These are phyloP conservation scores for Pezicula radicicola DNA, from an alignment of 2,329 filamentous ascomycete species.

Conservation along the genomic window DNA sequence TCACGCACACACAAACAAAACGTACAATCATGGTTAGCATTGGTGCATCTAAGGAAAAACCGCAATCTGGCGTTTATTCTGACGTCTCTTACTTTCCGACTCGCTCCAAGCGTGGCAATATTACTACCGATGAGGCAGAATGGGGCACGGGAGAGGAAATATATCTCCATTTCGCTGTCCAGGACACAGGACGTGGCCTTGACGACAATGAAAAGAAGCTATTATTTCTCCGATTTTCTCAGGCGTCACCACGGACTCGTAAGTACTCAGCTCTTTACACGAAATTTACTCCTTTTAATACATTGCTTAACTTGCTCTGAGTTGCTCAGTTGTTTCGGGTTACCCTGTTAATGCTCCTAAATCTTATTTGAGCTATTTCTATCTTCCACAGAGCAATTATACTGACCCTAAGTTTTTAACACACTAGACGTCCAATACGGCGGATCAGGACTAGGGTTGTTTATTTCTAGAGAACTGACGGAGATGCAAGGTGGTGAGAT, in stretches of 20 bases:
- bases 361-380: too few relatives aligned
- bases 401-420: too few relatives aligned
- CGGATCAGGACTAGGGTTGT: slow-evolving; percentile 74
- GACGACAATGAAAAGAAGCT: slow-evolving; percentile 68
- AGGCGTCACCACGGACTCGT: slow-evolving; percentile 77
- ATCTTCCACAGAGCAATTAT: too few relatives aligned
- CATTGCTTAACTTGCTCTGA: too few relatives aligned
- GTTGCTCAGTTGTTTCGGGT: background rate
- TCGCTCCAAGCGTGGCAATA: slow-evolving; percentile 23
- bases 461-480: slow-evolving; percentile 75
- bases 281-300: background rate
- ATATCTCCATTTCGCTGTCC: slow-evolving; percentile 70
- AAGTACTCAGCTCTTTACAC: slow-evolving; percentile 32
- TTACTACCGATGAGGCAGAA: slow-evolving; percentile 25
- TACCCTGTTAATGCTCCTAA: too few relatives aligned
- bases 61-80: slow-evolving; percentile 46
- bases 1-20: slow-evolving; percentile 66
- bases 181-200: slow-evolving; percentile 74
- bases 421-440: slow-evolving; percentile 56
- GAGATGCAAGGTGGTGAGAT: slow-evolving; percentile 81
- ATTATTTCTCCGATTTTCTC: slow-evolving; percentile 76
- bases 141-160: slow-evolving; percentile 72
- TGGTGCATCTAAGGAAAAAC: slow-evolving; percentile 21
- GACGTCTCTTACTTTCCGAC: slow-evolving; percentile 31
- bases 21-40: slow-evolving; percentile 40